These are phyloP conservation scores for Phaeophleospora eucalypticola DNA, from an alignment of 2,329 filamentous ascomycete species.

Conservation along the genomic window DNA sequence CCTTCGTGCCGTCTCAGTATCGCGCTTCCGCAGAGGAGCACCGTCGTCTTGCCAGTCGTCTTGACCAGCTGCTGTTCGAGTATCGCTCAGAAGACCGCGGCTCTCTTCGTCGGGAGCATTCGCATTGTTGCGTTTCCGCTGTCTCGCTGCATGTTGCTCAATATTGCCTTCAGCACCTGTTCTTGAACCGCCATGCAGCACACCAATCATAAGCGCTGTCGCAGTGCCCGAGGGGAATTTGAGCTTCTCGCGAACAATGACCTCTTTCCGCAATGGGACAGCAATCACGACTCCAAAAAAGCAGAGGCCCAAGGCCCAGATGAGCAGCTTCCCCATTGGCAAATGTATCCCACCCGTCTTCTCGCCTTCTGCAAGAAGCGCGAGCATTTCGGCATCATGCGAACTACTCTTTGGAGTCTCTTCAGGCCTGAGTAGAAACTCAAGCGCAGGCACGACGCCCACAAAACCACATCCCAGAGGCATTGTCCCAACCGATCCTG, in stretches of 20 bases:
- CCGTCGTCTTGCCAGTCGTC: constrained; percentile 24
- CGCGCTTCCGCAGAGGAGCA: constrained; percentile 7
- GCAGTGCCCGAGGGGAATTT: constrained; percentile 95
- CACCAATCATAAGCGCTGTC: constrained; percentile 86
- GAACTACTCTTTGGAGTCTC: constrained; percentile 49
- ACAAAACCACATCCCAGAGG: constrained; percentile 93
- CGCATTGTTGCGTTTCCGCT: constrained; percentile 13
- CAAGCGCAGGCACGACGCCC: constrained; percentile 86
- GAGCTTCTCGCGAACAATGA: constrained; percentile 86
- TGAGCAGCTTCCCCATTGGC: constrained; percentile 67
- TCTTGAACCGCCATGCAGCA: constrained; percentile 66
- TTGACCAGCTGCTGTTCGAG: constrained; percentile 7
- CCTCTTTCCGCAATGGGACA: constrained; percentile 82
- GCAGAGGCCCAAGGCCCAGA: constrained; percentile 90
- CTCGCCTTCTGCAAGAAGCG: constrained; percentile 13
- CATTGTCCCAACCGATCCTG: constrained; percentile 94
- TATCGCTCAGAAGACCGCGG: constrained; percentile 32
- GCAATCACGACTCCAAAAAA: constrained; percentile 97
- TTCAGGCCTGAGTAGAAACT: constrained; percentile 71
- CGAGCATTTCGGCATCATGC: constrained; percentile 21
- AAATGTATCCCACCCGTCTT: constrained; percentile 29
- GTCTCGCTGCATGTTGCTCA: constrained; percentile 26
- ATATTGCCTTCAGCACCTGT: constrained; percentile 37
- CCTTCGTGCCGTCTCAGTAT: constrained; percentile 26
- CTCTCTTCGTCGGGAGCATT: constrained; percentile 30